Conservation (phyloP, 108 stramenopile species). For the Aureococcus anophagefferens region DNA sequence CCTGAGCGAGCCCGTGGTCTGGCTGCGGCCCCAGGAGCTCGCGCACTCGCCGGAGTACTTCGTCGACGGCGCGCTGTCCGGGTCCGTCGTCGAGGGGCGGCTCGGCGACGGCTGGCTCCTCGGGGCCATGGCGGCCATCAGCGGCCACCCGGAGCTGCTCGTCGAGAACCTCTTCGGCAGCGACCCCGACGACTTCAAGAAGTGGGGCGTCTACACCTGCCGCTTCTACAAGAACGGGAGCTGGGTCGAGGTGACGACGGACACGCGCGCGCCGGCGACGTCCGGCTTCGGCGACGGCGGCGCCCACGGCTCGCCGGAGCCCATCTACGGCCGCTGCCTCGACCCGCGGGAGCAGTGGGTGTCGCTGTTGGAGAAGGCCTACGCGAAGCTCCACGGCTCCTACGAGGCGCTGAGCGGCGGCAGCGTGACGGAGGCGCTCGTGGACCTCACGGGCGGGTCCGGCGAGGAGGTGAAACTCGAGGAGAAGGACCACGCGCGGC, state of each 20-base stretch:
- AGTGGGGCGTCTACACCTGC: constrained; percentile 49
- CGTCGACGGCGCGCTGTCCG: constrained; percentile 16
- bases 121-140: constrained; percentile 35
- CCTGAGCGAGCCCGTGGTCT: background rate
- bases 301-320: constrained; percentile 1
- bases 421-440: constrained; percentile 33
- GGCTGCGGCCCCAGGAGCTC: constrained; percentile 36
- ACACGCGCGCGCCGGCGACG: constrained; percentile 36
- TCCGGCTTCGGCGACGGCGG: too few relatives aligned
- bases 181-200: constrained; percentile 41
- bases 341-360: constrained; percentile 42
- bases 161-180: constrained; percentile 42
- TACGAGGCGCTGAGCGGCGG: constrained; percentile 37
- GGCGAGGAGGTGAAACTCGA: background rate
- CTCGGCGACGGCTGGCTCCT: constrained; percentile 35
- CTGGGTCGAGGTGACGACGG: constrained; percentile 46
- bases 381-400: constrained; percentile 43
- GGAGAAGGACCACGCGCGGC: background rate
- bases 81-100: constrained; percentile 23
- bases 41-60: constrained; percentile 33
- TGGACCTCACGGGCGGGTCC: constrained; percentile 38
- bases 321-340: constrained; percentile 28
- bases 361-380: constrained; percentile 41
- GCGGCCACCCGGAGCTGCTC: constrained; percentile 19
- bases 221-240: constrained; percentile 48